Conservation (phyloP, 345 rosid species). For the Lepidium didymum region DNA sequence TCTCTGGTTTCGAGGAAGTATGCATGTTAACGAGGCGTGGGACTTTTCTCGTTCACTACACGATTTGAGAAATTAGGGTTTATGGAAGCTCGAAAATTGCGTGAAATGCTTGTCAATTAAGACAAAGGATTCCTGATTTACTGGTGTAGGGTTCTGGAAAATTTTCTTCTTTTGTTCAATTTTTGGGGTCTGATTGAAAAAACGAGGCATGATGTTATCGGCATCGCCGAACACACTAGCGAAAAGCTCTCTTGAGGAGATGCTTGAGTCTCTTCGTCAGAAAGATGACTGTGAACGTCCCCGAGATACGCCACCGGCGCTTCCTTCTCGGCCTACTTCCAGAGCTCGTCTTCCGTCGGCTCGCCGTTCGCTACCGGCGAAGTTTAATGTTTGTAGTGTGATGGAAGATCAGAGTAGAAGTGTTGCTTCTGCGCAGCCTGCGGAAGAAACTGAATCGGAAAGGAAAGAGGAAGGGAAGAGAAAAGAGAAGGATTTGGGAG, state of each 20-base stretch:
- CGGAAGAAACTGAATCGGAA: constrained; percentile 18
- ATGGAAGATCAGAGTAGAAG: constrained; percentile 23
- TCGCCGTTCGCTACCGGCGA: constrained; percentile 58
- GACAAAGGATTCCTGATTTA: not conserved
- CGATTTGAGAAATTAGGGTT: constrained; percentile 25
- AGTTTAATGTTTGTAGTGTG: constrained; percentile 33
- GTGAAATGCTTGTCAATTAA: constrained; percentile 15
- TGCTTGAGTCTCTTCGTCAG: constrained; percentile 74
- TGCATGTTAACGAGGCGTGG: constrained; percentile 23
- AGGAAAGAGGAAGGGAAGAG: constrained; percentile 56
- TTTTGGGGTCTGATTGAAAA: constrained; percentile 12
- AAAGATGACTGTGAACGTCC: constrained; percentile 63
- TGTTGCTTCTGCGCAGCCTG: constrained; percentile 4
- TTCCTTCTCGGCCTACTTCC: constrained; percentile 85
- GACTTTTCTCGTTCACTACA: not conserved
- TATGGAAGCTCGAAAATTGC: constrained; percentile 21
- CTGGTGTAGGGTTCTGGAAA: constrained; percentile 7
- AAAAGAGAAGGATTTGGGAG: constrained; percentile 55
- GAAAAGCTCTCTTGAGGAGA: constrained; percentile 94
- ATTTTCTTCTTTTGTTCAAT: not conserved
- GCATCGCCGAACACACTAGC: constrained; percentile 54
- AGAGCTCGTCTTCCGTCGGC: constrained; percentile 79
- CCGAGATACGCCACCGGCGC: constrained; percentile 78
- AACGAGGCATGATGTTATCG: constrained; percentile 56
- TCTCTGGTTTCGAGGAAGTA: constrained; percentile 18